Percentiles rank a stretch among this genome's conserved stretches.
Conservation (phyloP, 2,329 filamentous ascomycete genomes). For the Fusarium denticulatum region DNA sequence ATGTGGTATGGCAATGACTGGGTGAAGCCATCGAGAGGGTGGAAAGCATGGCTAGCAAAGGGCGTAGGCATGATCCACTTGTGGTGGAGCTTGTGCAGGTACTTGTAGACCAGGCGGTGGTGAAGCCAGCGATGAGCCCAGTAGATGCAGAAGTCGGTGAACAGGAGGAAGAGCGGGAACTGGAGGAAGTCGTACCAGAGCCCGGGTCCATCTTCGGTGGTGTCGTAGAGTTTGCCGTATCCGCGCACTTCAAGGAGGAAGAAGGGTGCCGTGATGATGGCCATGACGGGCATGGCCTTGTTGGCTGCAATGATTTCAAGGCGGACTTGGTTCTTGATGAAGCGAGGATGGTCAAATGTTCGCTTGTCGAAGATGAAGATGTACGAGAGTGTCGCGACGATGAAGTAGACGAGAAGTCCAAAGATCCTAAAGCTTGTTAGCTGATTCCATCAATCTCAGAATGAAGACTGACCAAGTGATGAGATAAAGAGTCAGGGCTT, state of each 20-base stretch:
- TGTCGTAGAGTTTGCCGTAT: constrained; percentile 87
- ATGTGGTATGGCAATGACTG: constrained; percentile 93
- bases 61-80: constrained; percentile 99
- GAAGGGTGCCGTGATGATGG: constrained; percentile 80
- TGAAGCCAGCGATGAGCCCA: constrained; percentile 90
- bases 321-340: constrained; percentile 90
- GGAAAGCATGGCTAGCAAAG: constrained; percentile 92
- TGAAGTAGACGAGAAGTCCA: constrained; percentile 84
- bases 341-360: constrained; percentile 89
- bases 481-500: constrained; percentile 78
- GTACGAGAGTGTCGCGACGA: constrained; percentile 86
- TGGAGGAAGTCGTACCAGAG: constrained; percentile 81
- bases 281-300: constrained; percentile 81
- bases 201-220: constrained; percentile 78
- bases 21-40: constrained; percentile 89
- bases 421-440: constrained; percentile 72
- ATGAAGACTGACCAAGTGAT: constrained; percentile 78
- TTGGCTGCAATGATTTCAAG: constrained; percentile 87
- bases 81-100: constrained; percentile 95
- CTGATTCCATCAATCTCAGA: neutral
- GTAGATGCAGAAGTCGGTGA: constrained; percentile 92
- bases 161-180: constrained; percentile 87
- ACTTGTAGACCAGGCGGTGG: constrained; percentile 81
- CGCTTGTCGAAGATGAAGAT: constrained; percentile 90
- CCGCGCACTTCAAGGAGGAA: constrained; percentile 87